A percentile compares a stretch with the other conserved stretches of the same genome.
Evolutionary conservation across 2,329 filamentous ascomycete species (phyloP).

Genomic region (Neocucurbitaria cava): DNA sequence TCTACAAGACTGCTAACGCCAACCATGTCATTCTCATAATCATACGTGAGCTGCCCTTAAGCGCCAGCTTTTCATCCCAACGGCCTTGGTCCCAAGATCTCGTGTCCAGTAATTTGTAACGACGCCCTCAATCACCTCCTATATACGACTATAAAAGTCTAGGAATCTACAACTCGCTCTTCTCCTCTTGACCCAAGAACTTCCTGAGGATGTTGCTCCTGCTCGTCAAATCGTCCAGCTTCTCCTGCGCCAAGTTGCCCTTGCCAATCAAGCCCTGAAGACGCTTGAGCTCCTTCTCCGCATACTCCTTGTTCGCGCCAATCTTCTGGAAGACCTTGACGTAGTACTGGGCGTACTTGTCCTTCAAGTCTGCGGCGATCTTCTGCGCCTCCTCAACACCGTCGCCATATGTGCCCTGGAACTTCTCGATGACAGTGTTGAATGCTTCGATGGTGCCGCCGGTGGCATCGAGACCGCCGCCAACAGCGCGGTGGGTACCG

Average conservation of each 20-base stretch:
- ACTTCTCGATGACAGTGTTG: constrained; percentile 77
- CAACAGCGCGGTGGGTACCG: constrained; percentile 81
- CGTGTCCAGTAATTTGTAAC: constrained; percentile 1
- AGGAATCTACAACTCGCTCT: constrained; percentile 72
- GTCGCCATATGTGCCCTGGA: constrained; percentile 66
- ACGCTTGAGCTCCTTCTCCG: constrained; percentile 82
- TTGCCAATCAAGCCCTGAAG: constrained; percentile 82
- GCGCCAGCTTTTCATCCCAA: not conserved
- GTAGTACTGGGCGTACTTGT: constrained; percentile 93
- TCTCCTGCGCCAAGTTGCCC: constrained; percentile 82
- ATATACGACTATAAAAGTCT: not conserved
- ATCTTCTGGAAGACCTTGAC: constrained; percentile 89
- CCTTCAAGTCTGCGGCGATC: constrained; percentile 70
- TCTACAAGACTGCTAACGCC: not conserved
- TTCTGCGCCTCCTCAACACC: constrained; percentile 76
- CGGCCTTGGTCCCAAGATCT: not conserved
- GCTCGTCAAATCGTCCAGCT: constrained; percentile 85
- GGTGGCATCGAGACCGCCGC: constrained; percentile 77
- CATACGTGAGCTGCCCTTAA: constrained; percentile 14
- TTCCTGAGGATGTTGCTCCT: constrained; percentile 87
- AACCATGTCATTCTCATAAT: constrained; percentile 22
- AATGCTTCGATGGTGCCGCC: constrained; percentile 85
- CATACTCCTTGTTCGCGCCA: constrained; percentile 76
- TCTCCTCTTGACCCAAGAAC: constrained; percentile 69
- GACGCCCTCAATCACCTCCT: not conserved